Conservation (phyloP, 2,329 filamentous ascomycete genomes). For the Fusarium brevicatenulatum region DNA sequence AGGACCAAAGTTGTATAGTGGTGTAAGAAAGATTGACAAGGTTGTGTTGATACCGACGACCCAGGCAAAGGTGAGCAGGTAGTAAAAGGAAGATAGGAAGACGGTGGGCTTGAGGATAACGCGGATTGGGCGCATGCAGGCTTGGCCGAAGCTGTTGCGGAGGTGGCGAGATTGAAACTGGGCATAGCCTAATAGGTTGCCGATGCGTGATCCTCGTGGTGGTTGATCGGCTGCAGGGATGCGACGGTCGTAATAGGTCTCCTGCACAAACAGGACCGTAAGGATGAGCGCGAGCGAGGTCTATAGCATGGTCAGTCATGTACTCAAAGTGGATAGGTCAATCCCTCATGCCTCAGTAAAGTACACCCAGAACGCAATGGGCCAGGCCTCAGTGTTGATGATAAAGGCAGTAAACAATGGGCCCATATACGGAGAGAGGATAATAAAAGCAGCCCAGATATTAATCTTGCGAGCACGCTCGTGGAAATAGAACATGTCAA, state of each 20-base stretch:
- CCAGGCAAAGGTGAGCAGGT: background rate
- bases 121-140: background rate
- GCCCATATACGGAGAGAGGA: background rate
- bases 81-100: background rate
- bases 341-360: background rate
- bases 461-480: background rate
- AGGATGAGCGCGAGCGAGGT: background rate
- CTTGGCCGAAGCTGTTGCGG: background rate
- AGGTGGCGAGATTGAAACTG: background rate
- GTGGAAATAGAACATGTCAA: background rate
- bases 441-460: background rate
- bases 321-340: too few relatives aligned
- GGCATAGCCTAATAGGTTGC: background rate
- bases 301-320: accelerated
- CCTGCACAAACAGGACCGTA: background rate
- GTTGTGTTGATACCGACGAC: background rate
- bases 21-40: background rate
- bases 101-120: background rate
- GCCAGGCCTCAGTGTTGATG: background rate
- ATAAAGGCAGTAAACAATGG: background rate
- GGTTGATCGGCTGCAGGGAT: background rate
- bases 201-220: background rate
- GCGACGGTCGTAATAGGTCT: background rate
- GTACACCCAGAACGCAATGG: background rate
- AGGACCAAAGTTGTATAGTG: background rate